Evolutionary conservation across 306 rosid genomes (phyloP).

Genomic region (Quercus mongolica): DNA sequence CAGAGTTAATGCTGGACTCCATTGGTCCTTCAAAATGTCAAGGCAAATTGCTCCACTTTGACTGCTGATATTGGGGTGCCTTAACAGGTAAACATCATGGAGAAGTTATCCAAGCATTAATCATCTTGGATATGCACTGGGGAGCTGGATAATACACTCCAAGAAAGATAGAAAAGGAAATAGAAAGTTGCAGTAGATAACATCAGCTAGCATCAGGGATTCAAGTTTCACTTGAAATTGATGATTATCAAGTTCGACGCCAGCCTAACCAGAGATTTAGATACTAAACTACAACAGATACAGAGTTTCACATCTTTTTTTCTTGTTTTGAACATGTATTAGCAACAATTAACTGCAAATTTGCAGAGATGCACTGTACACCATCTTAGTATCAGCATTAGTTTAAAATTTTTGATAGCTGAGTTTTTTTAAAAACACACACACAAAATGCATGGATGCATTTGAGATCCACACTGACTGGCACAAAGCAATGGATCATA

Average conservation of each 20-base stretch:
- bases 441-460: background rate
- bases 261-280: background rate
- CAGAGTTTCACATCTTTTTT: background rate
- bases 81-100: slow-evolving; percentile 32
- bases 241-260: background rate
- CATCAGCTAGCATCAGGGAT: background rate
- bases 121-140: background rate
- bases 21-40: slow-evolving; percentile 93
- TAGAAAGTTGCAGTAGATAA: background rate
- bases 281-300: background rate
- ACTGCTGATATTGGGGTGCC: slow-evolving; percentile 99
- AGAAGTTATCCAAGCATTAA: slow-evolving; percentile 16
- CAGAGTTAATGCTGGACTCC: slow-evolving; percentile 98
- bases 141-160: background rate
- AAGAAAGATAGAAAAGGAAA: background rate
- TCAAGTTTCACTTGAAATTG: background rate
- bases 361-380: background rate
- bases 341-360: background rate
- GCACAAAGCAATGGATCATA: too few relatives aligned
- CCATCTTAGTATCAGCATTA: background rate
- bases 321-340: background rate
- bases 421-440: background rate
- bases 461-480: background rate
- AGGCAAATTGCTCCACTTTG: slow-evolving; percentile 99
- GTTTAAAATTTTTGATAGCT: background rate